Base-by-base conservation (phyloP, 1,284 basidiomycete species). In the Papiliotrema nemorosa region DNA sequence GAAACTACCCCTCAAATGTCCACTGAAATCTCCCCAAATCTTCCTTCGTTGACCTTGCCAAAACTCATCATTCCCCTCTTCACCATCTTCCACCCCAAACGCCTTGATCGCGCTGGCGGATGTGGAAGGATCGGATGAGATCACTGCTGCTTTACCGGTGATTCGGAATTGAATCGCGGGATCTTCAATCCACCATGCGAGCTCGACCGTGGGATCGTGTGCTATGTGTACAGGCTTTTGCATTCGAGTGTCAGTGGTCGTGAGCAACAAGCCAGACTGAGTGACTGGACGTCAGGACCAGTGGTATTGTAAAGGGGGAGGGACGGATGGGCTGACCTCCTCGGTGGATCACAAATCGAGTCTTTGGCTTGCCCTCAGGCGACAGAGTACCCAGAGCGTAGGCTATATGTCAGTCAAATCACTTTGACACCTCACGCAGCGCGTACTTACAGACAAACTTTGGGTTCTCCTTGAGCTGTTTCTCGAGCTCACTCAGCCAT, bases 181-280 rank as follows among this genome's bases (percentile, higher is more conserved):
- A 2, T 53, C 36, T 18, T 64, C 62, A 38, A 75, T 62, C 65
- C 67, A 67, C 70, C 72, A 75, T 9, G 70, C 67, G 21, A 66
- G 41, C 51, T 73, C 72, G 29, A 62, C 48, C 6, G 52, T 50
- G 3, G 60, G 60, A 25, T 67, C 53, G 22, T 55, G 38, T 5
- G 51, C 42, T 12, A 74, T 54, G 50, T 75, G 70, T 18, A 46
- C 34, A n/a, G 65, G 58, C 47, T 75, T 75, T 20, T 59, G 55
- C 69, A 70, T 70, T 22, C 73, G 64, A 3, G 57, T 64, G 59
- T 75, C 73, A 42, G 73, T 72, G 2, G 71, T 69, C 3, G 63
- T 62, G 31, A 73, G 49, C 37, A 75, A 59, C n/a, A 72, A 45
- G 47, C 46, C 52, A 9, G 65, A 66, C 4, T 63, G 59, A 0